These are phyloP conservation scores for Ustilago bromivora DNA, from an alignment of 1,284 basidiomycete genomes.

Conservation along the genomic window DNA sequence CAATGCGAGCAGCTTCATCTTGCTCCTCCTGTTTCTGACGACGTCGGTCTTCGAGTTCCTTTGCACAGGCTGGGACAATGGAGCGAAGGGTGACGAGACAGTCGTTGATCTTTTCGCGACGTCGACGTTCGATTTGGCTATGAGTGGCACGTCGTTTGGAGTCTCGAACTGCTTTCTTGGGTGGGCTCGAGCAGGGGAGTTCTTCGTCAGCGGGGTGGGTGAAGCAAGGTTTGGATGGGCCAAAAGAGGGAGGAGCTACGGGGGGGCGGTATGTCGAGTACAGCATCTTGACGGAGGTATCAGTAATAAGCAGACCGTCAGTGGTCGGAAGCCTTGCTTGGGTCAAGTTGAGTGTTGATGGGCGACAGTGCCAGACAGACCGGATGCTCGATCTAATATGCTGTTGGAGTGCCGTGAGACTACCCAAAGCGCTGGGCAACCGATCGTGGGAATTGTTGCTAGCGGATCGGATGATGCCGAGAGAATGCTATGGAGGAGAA, in stretches of 20 bases:
- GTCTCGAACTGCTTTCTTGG: conserved; percentile 53
- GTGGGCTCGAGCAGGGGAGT: conserved; percentile 3
- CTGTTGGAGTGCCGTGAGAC: neutral
- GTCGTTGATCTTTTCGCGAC: conserved; percentile 69
- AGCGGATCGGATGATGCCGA: neutral
- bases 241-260: conserved; percentile 9
- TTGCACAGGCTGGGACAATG: conserved; percentile 64
- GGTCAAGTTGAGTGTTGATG: neutral
- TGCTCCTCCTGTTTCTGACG: conserved; percentile 53
- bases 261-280: conserved; percentile 30
- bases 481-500: neutral
- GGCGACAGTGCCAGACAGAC: neutral
- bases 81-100: conserved; percentile 64
- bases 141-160: conserved; percentile 63
- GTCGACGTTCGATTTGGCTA: conserved; percentile 66
- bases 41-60: conserved; percentile 56
- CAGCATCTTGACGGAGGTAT: conserved; percentile 14
- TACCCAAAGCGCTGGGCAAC: neutral
- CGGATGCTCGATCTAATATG: neutral
- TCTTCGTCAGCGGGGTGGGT: neutral
- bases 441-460: neutral
- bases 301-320: neutral
- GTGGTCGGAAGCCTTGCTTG: neutral
- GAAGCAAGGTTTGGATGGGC: conserved; percentile 10
- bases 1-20: conserved; percentile 50